phyloP scores from a whole-genome alignment of 352 stramenopile species.

The Globisporangium sylvaticum region DNA sequence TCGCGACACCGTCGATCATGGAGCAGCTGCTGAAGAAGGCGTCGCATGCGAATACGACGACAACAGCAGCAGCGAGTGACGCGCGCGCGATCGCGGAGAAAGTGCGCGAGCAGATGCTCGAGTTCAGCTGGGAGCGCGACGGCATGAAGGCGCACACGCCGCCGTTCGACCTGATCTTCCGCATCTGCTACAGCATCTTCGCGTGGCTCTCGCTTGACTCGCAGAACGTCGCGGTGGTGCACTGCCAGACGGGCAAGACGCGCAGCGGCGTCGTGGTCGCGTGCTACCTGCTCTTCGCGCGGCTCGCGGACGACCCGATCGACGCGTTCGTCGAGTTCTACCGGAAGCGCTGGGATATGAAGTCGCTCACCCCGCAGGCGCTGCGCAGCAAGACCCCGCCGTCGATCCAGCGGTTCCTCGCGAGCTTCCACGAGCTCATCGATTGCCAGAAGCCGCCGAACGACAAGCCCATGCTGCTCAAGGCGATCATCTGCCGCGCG shows the following conservation, averaged over 20 bases:
- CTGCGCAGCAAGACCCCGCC: constrained; percentile 65
- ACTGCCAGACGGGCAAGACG: constrained; percentile 92
- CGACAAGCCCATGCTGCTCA: constrained; percentile 64
- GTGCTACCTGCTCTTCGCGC: constrained; percentile 90
- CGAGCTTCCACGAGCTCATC: constrained; percentile 60
- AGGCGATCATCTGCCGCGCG: constrained; percentile 69
- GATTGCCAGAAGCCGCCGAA: constrained; percentile 50
- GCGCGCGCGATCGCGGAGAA: constrained; percentile 34
- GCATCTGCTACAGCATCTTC: constrained; percentile 91
- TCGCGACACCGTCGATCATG: constrained; percentile 11
- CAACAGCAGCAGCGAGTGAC: not conserved
- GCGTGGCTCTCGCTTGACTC: constrained; percentile 87
- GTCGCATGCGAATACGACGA: no score
- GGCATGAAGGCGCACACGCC: constrained; percentile 83
- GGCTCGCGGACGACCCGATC: constrained; percentile 57
- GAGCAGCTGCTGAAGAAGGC: constrained; percentile 12
- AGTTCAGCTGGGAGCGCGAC: constrained; percentile 81
- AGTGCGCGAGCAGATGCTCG: constrained; percentile 77
- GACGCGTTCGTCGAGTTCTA: constrained; percentile 93
- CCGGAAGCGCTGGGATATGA: constrained; percentile 72
- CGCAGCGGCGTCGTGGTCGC: constrained; percentile 90
- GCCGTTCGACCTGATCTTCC: constrained; percentile 80
- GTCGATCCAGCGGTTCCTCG: constrained; percentile 72
- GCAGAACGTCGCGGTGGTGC: constrained; percentile 80
- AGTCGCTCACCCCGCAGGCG: constrained; percentile 52